These are phyloP conservation scores for Chlamydomonas applanata DNA, from an alignment of 139 green algal species.

Conservation along the genomic window DNA sequence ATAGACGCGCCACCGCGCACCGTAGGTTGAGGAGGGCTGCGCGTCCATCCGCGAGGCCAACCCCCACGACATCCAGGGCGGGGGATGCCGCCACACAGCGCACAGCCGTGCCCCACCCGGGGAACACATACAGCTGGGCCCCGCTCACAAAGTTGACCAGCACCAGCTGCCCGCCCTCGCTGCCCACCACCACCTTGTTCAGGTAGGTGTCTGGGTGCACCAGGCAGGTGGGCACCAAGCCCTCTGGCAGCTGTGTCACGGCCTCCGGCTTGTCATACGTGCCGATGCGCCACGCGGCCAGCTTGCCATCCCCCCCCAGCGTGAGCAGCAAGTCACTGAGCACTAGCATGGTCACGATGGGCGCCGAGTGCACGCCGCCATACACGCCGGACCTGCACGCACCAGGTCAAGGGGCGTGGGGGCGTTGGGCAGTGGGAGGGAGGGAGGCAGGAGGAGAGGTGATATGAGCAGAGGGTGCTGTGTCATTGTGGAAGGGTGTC, in stretches of 20 bases:
- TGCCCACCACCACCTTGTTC: slow-evolving; percentile 91
- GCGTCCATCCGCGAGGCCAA: slow-evolving; percentile 86
- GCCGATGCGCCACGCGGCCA: slow-evolving; percentile 76
- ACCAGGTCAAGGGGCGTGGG: too few species aligned
- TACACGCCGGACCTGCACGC: slow-evolving; percentile 57
- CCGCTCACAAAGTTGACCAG: slow-evolving; percentile 88
- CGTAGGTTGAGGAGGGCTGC: slow-evolving; percentile 84
- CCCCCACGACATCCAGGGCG: slow-evolving; percentile 89
- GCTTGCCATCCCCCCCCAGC: slow-evolving; percentile 54
- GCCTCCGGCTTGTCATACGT: slow-evolving; percentile 55
- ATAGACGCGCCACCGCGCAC: too few species aligned
- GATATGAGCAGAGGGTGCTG: too few species aligned
- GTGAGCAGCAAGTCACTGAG: slow-evolving; percentile 82
- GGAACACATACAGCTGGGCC: slow-evolving; percentile 76
- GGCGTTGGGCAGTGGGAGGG: too few species aligned
- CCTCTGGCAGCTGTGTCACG: slow-evolving; percentile 8
- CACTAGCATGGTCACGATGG: slow-evolving; percentile 71
- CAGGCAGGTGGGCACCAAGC: slow-evolving; percentile 82
- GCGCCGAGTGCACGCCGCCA: slow-evolving; percentile 27
- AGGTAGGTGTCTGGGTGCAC: slow-evolving; percentile 96
- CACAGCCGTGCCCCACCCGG: slow-evolving; percentile 54
- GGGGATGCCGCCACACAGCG: slow-evolving; percentile 71
- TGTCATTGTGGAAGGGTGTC: too few species aligned
- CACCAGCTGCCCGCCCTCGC: slow-evolving; percentile 70
- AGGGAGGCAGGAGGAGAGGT: too few species aligned